Evolutionary conservation across 805 yeast genomes (phyloP).

Genomic region (Hanseniaspora hatyaiensis): DNA sequence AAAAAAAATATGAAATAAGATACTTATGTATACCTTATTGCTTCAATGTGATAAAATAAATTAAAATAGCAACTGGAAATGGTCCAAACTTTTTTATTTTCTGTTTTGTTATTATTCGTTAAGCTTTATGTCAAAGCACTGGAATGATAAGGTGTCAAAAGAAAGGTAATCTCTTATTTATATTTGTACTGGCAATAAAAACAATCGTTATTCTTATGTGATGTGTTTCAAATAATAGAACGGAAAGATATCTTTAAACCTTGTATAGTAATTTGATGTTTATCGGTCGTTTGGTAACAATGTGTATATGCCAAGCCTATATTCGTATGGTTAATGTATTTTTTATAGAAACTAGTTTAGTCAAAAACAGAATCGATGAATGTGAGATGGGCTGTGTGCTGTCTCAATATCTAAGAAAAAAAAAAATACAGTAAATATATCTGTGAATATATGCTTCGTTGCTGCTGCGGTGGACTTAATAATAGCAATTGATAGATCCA

Average conservation of each 20-base stretch:
- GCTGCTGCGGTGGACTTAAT: too few relatives aligned
- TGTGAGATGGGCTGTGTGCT: neutral
- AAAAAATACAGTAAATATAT: too few relatives aligned
- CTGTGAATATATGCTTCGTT: too few relatives aligned
- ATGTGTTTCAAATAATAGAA: neutral
- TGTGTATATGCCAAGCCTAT: too few relatives aligned
- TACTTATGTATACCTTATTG: neutral
- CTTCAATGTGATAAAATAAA: neutral
- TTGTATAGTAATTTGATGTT: neutral
- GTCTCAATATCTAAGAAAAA: neutral
- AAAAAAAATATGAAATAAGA: too few relatives aligned
- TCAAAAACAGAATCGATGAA: conserved; percentile 12
- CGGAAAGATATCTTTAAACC: conserved; percentile 11
- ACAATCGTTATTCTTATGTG: neutral
- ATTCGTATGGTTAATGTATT: too few relatives aligned
- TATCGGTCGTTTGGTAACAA: neutral
- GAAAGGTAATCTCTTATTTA: neutral
- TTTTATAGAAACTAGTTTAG: conserved; percentile 12
- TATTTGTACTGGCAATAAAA: neutral
- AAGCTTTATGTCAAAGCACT: too few relatives aligned
- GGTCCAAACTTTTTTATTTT: conserved; percentile 7
- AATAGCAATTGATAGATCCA: too few relatives aligned
- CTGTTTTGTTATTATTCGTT: too few relatives aligned
- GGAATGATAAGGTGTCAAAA: too few relatives aligned
- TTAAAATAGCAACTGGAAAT: neutral